Percentiles rank a stretch among this genome's conserved stretches.
Evolutionary conservation across 83 land plant genomes (phyloP).

Genomic region (Isoetes engelmannii): DNA sequence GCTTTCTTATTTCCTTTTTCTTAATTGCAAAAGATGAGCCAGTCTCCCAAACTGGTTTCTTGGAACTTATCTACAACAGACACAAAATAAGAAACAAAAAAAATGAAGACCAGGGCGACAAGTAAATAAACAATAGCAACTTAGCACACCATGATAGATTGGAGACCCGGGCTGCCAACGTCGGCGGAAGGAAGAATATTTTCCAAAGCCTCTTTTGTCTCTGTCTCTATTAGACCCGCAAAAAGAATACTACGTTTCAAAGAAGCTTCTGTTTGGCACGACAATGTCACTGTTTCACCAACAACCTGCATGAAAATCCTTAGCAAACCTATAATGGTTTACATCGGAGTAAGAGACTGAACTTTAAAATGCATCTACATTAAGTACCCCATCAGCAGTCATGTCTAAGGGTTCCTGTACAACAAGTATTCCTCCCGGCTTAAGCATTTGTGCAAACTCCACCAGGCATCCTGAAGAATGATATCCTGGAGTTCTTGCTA

Average conservation of each 20-base stretch:
- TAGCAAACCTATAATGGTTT: no score
- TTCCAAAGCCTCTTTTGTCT: no score
- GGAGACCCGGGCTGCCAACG: not conserved
- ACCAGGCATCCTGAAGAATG: slow-evolving; percentile 9
- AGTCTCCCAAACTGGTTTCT: slow-evolving; percentile 88
- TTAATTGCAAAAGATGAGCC: slow-evolving; percentile 77
- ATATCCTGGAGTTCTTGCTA: slow-evolving; percentile 19
- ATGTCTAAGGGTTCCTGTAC: slow-evolving; percentile 19
- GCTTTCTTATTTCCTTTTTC: slow-evolving; percentile 25
- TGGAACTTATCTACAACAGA: slow-evolving; percentile 49
- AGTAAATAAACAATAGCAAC: not conserved
- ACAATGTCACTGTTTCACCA: no score
- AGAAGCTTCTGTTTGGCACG: no score
- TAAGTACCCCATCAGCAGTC: not conserved
- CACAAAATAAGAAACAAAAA: slow-evolving; percentile 4
- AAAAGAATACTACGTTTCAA: no score
- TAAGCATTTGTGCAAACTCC: slow-evolving; percentile 14
- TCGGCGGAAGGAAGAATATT: no score
- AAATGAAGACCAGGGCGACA: not conserved
- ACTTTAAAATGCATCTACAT: no score
- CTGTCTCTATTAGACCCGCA: no score
- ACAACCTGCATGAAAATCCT: no score
- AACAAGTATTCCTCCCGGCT: slow-evolving; percentile 19
- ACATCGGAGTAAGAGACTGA: no score
- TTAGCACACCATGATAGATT: not conserved